Conservation (phyloP, 2,329 filamentous ascomycete species). For the Claviceps citrina region DNA sequence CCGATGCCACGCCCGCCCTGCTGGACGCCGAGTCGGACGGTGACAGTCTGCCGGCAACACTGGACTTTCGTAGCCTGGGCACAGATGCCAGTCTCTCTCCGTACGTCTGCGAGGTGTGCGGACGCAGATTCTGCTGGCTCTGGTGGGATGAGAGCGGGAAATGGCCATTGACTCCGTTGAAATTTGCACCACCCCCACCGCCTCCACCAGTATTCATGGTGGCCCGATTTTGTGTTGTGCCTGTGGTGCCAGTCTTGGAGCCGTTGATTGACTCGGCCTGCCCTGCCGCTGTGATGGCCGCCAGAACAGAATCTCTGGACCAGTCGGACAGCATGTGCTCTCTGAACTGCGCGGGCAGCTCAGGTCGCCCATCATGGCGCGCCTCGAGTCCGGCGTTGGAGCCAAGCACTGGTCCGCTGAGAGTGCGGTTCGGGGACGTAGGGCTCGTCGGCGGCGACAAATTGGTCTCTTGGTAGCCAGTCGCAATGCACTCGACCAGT, state of each 20-base stretch:
- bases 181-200: slow-evolving; percentile 8
- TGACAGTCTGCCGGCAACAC: slow-evolving; percentile 36
- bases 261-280: slow-evolving; percentile 63
- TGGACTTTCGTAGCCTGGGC: slow-evolving; percentile 36
- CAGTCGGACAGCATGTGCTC: slow-evolving; percentile 69
- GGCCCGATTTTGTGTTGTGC: slow-evolving; percentile 37
- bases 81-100: slow-evolving; percentile 19
- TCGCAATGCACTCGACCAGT: slow-evolving; percentile 60
- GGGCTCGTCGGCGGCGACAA: slow-evolving; percentile 55
- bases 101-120: slow-evolving; percentile 28
- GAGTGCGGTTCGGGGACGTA: slow-evolving; percentile 49
- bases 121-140: slow-evolving; percentile 35
- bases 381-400: slow-evolving; percentile 27
- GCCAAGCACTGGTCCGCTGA: slow-evolving; percentile 46
- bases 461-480: slow-evolving; percentile 49
- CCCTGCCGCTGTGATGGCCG: slow-evolving; percentile 50
- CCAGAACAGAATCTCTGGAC: slow-evolving; percentile 60
- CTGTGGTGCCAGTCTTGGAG: slow-evolving; percentile 50
- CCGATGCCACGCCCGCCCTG: slow-evolving; percentile 39
- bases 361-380: slow-evolving; percentile 25
- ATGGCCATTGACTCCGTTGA: slow-evolving; percentile 26
- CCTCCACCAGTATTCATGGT: slow-evolving; percentile 31
- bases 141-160: slow-evolving; percentile 31
- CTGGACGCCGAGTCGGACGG: slow-evolving; percentile 27
- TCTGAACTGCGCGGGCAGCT: slow-evolving; percentile 50